phyloP scores from a whole-genome alignment of 176 grass and related monocot species.

The Poa pratensis region DNA sequence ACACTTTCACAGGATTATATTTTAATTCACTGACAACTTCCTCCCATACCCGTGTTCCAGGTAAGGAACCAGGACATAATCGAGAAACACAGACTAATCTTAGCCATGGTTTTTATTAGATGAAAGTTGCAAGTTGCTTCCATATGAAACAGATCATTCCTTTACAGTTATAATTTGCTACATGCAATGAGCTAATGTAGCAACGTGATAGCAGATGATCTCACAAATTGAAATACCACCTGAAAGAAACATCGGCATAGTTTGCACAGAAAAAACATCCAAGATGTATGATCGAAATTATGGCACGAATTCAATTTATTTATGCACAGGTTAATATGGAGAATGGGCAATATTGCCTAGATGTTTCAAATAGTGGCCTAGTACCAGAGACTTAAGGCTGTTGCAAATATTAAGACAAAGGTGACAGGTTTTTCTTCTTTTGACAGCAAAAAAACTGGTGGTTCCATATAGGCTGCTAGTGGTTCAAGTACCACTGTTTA shows the following conservation, averaged over 20 bases:
- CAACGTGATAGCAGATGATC: not conserved
- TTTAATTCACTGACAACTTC: slow-evolving; percentile 26
- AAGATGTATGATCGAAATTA: slow-evolving; percentile 18
- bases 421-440: not conserved
- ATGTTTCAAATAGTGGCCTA: not conserved
- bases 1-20: slow-evolving; percentile 37
- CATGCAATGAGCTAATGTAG: not conserved
- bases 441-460: not conserved
- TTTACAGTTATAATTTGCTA: not conserved
- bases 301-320: not conserved
- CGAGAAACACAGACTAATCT: not conserved
- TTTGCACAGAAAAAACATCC: not conserved
- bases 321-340: not conserved
- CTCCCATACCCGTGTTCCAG: not conserved
- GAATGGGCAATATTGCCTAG: not conserved
- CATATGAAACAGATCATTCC: slow-evolving; percentile 1
- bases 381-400: not conserved
- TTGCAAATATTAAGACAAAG: slow-evolving; percentile 10
- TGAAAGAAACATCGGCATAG: not conserved
- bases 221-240: slow-evolving; percentile 2
- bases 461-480: not conserved
- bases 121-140: slow-evolving; percentile 4
- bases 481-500: not conserved
- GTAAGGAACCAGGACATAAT: slow-evolving; percentile 4
- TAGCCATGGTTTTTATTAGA: slow-evolving; percentile 6